Conservation (phyloP, 768 basidiomycete species). For the Xerocomellus dryophilus region DNA sequence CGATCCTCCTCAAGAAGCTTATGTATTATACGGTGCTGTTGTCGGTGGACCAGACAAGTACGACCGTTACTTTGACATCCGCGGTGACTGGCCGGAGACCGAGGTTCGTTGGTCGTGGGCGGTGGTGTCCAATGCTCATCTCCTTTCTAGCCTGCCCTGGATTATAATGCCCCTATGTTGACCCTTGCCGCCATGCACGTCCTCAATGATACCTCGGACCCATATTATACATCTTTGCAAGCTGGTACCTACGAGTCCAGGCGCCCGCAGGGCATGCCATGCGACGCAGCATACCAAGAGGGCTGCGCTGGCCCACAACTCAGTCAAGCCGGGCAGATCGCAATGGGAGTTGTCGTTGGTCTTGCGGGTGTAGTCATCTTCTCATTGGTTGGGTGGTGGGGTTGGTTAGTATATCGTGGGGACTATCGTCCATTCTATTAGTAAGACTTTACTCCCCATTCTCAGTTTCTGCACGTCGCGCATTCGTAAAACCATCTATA, state of each 20-base stretch:
- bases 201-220: slow-evolving; percentile 65
- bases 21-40: slow-evolving; percentile 83
- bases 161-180: slow-evolving; percentile 89
- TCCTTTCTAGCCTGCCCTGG: slow-evolving; percentile 60
- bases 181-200: slow-evolving; percentile 78
- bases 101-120: slow-evolving; percentile 48
- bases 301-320: slow-evolving; percentile 53
- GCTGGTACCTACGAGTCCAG: slow-evolving; percentile 63
- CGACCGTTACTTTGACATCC: slow-evolving; percentile 80
- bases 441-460: neutral
- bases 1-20: slow-evolving; percentile 64
- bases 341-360: slow-evolving; percentile 63
- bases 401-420: slow-evolving; percentile 29
- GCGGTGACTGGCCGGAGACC: slow-evolving; percentile 86
- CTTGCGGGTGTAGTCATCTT: slow-evolving; percentile 60
- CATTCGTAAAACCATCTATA: neutral
- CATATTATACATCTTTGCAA: slow-evolving; percentile 71
- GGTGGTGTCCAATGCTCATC: slow-evolving; percentile 9
- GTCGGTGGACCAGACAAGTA: slow-evolving; percentile 80
- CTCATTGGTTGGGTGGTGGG: slow-evolving; percentile 39
- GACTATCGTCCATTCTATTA: slow-evolving; percentile 24
- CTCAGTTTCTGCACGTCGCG: neutral
- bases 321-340: slow-evolving; percentile 61
- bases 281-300: slow-evolving; percentile 64
- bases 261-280: slow-evolving; percentile 67